A percentile compares a stretch with the other conserved stretches of the same genome.
phyloP scores from a whole-genome alignment of 306 rosid genomes.

The Calophaca sinica region DNA sequence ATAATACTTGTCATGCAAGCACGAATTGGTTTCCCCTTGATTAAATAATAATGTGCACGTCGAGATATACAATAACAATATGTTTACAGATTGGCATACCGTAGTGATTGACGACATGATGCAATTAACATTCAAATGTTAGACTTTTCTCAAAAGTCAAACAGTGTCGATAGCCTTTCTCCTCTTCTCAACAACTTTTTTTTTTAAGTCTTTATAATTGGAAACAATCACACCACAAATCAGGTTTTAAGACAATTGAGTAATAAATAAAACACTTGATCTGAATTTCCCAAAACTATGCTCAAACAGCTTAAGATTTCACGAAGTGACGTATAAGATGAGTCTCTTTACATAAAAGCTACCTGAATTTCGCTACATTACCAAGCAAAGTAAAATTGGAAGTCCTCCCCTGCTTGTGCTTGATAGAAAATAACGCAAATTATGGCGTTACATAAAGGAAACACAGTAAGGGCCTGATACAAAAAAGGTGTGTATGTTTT shows the following conservation, averaged over 20 bases:
- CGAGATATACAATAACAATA: not conserved
- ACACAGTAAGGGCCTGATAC: too few relatives aligned
- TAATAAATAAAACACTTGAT: not conserved
- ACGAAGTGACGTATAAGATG: too few relatives aligned
- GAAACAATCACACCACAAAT: not conserved
- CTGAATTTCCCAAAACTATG: not conserved
- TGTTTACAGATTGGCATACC: constrained; percentile 15
- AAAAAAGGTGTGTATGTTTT: too few relatives aligned
- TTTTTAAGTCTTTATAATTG: not conserved
- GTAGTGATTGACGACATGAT: constrained; percentile 20
- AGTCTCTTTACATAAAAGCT: too few relatives aligned
- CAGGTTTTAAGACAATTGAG: constrained; percentile 10
- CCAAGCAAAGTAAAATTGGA: too few relatives aligned
- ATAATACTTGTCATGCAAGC: constrained; percentile 59
- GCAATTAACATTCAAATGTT: constrained; percentile 23
- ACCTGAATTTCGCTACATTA: too few relatives aligned
- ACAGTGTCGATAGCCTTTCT: not conserved
- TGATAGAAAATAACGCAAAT: not conserved
- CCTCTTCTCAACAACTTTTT: not conserved
- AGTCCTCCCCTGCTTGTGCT: too few relatives aligned
- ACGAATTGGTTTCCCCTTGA: constrained; percentile 42
- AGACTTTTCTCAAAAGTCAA: constrained; percentile 15
- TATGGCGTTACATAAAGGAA: not conserved
- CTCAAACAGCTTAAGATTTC: not conserved
- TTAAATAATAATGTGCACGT: constrained; percentile 52